Conservation (phyloP, 495 filamentous ascomycete species). For the Chaetomidium leptoderma region DNA sequence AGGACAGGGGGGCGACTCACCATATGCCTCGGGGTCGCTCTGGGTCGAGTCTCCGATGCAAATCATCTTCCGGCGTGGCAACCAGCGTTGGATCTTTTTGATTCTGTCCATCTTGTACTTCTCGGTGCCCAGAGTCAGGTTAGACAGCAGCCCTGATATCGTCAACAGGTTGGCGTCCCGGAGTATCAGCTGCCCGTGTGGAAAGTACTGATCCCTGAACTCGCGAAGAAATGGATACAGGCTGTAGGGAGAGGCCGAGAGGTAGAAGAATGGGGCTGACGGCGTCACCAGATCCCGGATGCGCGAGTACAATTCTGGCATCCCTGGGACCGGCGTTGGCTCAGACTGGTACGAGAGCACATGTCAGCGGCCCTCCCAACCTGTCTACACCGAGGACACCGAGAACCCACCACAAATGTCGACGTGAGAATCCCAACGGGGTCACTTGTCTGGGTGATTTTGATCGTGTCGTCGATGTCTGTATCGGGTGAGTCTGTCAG, state of each 20-base stretch:
- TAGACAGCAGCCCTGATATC: conserved; percentile 69
- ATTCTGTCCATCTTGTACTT: conserved; percentile 84
- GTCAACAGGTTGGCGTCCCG: conserved; percentile 88
- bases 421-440: conserved; percentile 73
- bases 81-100: conserved; percentile 66
- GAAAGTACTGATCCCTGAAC: conserved; percentile 67
- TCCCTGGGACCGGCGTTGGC: conserved; percentile 65
- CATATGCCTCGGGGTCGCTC: conserved; percentile 86
- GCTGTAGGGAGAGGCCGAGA: conserved; percentile 92
- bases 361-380: not conserved
- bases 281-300: conserved; percentile 52
- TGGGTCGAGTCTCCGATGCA: conserved; percentile 90
- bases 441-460: conserved; percentile 76
- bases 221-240: conserved; percentile 80
- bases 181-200: conserved; percentile 73
- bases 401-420: conserved; percentile 64
- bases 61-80: conserved; percentile 74
- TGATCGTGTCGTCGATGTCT: conserved; percentile 97
- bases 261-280: conserved; percentile 79
- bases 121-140: conserved; percentile 74
- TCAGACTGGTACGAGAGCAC: conserved; percentile 29
- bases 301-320: conserved; percentile 75
- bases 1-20: conserved; percentile 39
- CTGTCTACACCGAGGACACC: not conserved
- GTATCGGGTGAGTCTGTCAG: conserved; percentile 13